Conservation (phyloP, 148 eudicot species). For the Tetragonia tetragonoides region DNA sequence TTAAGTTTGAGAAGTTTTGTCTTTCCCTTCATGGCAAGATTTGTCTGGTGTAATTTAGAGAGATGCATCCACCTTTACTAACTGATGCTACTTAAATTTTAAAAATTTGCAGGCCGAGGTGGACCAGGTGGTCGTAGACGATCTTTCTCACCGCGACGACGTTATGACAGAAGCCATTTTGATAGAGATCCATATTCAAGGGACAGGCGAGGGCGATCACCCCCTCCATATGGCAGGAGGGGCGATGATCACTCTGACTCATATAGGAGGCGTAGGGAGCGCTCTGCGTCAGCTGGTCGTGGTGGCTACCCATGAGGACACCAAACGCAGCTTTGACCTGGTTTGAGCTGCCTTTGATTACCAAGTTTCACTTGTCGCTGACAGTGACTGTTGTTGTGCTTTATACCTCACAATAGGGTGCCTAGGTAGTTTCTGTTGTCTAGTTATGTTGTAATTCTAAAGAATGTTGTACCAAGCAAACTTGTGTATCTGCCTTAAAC, state of each 20-base stretch:
- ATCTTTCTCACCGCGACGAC: slow-evolving; percentile 48
- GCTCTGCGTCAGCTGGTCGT: slow-evolving; percentile 18
- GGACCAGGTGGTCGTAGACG: slow-evolving; percentile 23
- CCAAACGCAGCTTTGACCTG: background rate
- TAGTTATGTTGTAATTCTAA: background rate
- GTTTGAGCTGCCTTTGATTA: background rate
- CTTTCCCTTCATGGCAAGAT: background rate
- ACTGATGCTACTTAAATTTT: background rate
- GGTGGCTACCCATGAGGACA: slow-evolving; percentile 20
- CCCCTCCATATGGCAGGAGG: slow-evolving; percentile 53
- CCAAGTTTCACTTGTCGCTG: background rate
- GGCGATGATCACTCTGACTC: slow-evolving; percentile 36
- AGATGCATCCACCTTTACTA: background rate
- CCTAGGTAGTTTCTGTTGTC: background rate
- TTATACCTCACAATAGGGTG: background rate
- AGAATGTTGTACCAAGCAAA: background rate
- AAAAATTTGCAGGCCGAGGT: slow-evolving; percentile 29
- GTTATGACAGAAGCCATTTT: slow-evolving; percentile 34
- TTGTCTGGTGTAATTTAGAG: background rate
- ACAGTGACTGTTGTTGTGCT: slow-evolving; percentile 20
- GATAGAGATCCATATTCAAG: slow-evolving; percentile 49
- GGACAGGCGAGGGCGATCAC: slow-evolving; percentile 43
- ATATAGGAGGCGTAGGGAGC: slow-evolving; percentile 41
- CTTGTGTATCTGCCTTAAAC: background rate
- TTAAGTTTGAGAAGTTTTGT: background rate